These are phyloP conservation scores for Calocybe gambosa DNA, from an alignment of 1,284 basidiomycete species.

Conservation along the genomic window DNA sequence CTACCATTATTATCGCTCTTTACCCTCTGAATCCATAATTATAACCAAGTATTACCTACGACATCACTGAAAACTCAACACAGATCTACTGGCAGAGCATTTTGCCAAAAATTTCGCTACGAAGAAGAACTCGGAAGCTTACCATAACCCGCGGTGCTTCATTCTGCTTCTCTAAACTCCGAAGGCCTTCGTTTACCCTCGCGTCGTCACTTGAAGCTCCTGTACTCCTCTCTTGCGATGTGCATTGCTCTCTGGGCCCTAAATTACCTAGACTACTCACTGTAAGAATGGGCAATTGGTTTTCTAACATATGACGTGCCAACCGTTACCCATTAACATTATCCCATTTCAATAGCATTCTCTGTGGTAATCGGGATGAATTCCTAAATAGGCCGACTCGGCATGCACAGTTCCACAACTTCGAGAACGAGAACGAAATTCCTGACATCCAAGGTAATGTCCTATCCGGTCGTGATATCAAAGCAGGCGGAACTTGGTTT, in stretches of 20 bases:
- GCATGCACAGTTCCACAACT: slow-evolving; percentile 57
- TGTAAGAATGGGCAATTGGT: slow-evolving; percentile 47
- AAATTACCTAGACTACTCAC: slow-evolving; percentile 65
- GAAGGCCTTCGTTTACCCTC: slow-evolving; percentile 4
- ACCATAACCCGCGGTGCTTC: not conserved
- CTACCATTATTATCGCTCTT: no score
- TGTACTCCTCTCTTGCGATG: slow-evolving; percentile 35
- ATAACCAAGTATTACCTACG: no score
- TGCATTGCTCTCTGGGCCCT: slow-evolving; percentile 74
- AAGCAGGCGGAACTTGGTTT: slow-evolving; percentile 75
- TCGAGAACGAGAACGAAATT: slow-evolving; percentile 28
- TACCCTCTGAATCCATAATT: no score
- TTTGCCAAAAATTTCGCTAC: not conserved
- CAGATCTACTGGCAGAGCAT: not conserved
- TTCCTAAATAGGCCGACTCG: slow-evolving; percentile 59
- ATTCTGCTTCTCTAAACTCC: slow-evolving; percentile 4
- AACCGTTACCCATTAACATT: slow-evolving; percentile 2
- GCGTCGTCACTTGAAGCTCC: not conserved
- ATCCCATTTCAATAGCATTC: slow-evolving; percentile 40
- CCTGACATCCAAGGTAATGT: slow-evolving; percentile 31
- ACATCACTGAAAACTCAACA: no score
- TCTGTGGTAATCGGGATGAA: slow-evolving; percentile 76
- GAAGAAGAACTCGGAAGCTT: not conserved
- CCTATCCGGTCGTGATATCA: slow-evolving; percentile 66
- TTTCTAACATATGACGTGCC: not conserved